Base-by-base conservation (phyloP, 306 rosid species). In the Geum urbanum region DNA sequence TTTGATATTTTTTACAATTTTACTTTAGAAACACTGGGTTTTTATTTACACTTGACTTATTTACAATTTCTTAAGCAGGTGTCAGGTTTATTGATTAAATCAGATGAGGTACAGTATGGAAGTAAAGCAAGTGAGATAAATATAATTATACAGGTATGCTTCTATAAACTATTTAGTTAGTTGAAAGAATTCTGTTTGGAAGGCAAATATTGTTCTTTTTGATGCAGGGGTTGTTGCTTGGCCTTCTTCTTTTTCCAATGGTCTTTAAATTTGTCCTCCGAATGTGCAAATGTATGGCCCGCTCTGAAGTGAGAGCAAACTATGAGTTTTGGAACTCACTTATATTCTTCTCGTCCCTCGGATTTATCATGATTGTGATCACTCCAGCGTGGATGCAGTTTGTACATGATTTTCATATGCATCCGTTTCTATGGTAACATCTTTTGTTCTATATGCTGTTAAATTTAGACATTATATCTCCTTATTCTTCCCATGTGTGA, bases 361-460 rank as follows among this genome's bases (percentile, higher is more conserved):
- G 85, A 80, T 74, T 87, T 67, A 80, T 84, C 82, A 77, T 87
- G 90, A 78, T 79, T 67, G 83, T 82, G 82, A 58, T 88, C 24
- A 72, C 73, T 53, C 95, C 99, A 51, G 75, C 83, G 15, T 91
- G 99, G 99, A 91, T 94, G 92, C 87, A 70, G 82, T 88, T 89
- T 39, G 97, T 89, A 71, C 89, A 78, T 39, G 83, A 89, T 73
- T 94, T 94, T 83, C 81, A 78, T 11, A 63, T 72, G 76, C 99
- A 94, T 84, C 99, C 96, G 1, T 76, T 86, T 52, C 61, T 84
- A 70, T 91, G 97, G 97, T 94, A 61, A 59, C 43, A 57, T 67
- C 7, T 67, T 50, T 11, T 50, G 35, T 49, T n/a, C n/a, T 35
- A 9, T 32, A 27, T 51, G 39, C 14, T 13, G 16, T 57, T 27